Base-by-base conservation (phyloP, 352 stramenopile genomes). In the Elongisporangium undulatum region DNA sequence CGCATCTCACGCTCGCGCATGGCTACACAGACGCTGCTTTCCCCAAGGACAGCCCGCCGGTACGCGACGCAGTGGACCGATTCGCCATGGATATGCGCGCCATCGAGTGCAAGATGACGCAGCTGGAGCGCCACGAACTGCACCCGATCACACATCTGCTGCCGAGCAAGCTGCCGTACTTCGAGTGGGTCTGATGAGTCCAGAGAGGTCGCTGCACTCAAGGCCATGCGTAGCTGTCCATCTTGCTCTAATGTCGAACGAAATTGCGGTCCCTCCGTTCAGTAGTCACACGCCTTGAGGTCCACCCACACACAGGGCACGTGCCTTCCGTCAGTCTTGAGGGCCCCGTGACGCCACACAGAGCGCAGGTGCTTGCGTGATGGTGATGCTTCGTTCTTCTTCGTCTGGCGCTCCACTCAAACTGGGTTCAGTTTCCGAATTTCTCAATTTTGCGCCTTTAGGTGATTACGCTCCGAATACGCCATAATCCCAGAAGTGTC, bases 371-470 rank as follows among this genome's bases (percentile, higher is more conserved):
- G 34, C 34, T 16, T 45, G 10, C 13, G 12, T 17, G 34, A 45
- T 45, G 34, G 34, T 45, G 34, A 45, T 45, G 34, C 15, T 4
- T 26, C 13, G 5, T 22, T 22, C 13, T 12, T 53, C 17, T 15
- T 16, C n/a, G n/a, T n/a, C 22, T 12, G 1, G 7, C 49, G 12
- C 49, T 53, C 49, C 49, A 26, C 5, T 53, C 49, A 26, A 26
- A 53, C 49, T 53, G 22, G 49, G 19, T 26, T 26, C 49, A 22
- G n/a, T 53, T 24, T 21, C n/a, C n/a, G 49, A 53, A 53, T 45
- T 17, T 17, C 34, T 45, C 34, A 45, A 45, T 45, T 45, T 45
- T 45, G 34, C 29, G 12, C 29, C 12, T 39, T 39, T 39, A n/a
- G 6, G 49, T 53, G 49, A 53, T 26, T 22, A 53, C 22, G 49